Percentiles rank a stretch among this genome's conserved stretches.
Evolutionary conservation across 768 basidiomycete species (phyloP).

Genomic region (Tricholoma terreum): DNA sequence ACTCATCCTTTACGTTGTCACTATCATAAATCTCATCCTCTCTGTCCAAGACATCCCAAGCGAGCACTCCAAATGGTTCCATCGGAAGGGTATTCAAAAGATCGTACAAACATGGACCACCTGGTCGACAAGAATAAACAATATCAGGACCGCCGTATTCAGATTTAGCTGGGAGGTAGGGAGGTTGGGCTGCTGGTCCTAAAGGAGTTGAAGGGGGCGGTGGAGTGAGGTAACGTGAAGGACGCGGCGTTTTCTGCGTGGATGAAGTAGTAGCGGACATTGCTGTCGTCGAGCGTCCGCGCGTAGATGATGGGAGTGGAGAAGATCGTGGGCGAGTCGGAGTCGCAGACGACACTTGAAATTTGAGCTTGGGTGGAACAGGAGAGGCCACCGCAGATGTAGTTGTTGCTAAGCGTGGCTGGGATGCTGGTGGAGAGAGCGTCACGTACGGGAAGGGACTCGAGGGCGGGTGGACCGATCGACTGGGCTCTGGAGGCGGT

Average conservation of each 20-base stretch:
- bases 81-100: slow-evolving; percentile 57
- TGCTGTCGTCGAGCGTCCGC: slow-evolving; percentile 9
- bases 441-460: slow-evolving; percentile 9
- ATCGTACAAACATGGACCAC: slow-evolving; percentile 64
- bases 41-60: slow-evolving; percentile 66
- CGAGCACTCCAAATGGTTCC: slow-evolving; percentile 60
- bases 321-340: background rate
- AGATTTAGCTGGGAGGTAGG: slow-evolving; percentile 50
- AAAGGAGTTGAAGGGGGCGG: slow-evolving; percentile 42
- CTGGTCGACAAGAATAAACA: slow-evolving; percentile 60
- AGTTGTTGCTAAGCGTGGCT: background rate
- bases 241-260: slow-evolving; percentile 5
- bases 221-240: slow-evolving; percentile 32
- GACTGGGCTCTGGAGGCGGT: background rate
- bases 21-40: slow-evolving; percentile 77
- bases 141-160: slow-evolving; percentile 47
- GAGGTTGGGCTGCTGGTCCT: slow-evolving; percentile 48
- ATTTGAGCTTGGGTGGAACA: background rate
- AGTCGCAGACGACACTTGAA: slow-evolving; percentile 1
- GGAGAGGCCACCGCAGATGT: background rate
- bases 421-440: slow-evolving; percentile 4
- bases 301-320: slow-evolving; percentile 3
- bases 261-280: slow-evolving; percentile 6
- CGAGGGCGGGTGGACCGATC: background rate
- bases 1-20: slow-evolving; percentile 68